Percentiles rank a stretch among this genome's conserved stretches.
These are phyloP conservation scores for Bauhinia variegata DNA, from an alignment of 306 rosid species.

Conservation along the genomic window DNA sequence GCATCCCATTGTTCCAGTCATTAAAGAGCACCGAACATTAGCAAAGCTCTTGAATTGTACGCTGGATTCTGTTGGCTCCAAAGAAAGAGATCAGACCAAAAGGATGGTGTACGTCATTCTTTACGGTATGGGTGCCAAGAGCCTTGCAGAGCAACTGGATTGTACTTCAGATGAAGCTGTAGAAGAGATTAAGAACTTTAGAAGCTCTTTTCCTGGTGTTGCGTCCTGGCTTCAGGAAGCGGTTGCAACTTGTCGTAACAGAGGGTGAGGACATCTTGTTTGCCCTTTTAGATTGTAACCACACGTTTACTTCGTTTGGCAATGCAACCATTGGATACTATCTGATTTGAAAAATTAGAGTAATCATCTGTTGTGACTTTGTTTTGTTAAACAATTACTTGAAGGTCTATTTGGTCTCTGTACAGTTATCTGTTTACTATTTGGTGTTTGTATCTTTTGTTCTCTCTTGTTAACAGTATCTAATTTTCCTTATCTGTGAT, in stretches of 20 bases:
- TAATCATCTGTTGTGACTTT: not conserved
- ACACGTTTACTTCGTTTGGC: conserved; percentile 10
- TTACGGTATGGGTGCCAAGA: conserved; percentile 92
- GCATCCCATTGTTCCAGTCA: conserved; percentile 91
- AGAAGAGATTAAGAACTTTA: conserved; percentile 77
- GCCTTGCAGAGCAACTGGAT: conserved; percentile 84
- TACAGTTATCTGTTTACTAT: not conserved
- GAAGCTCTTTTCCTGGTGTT: conserved; percentile 83
- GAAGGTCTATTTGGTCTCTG: not conserved
- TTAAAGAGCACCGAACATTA: conserved; percentile 89
- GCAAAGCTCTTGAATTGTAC: conserved; percentile 92
- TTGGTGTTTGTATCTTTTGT: not conserved
- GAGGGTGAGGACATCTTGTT: conserved; percentile 70
- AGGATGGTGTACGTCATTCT: conserved; percentile 93
- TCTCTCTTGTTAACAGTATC: conserved; percentile 1
- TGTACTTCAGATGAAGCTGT: conserved; percentile 81
- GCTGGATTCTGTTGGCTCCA: conserved; percentile 62
- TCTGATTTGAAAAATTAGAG: conserved; percentile 10
- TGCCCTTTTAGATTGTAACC: conserved; percentile 27
- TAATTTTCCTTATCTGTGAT: conserved; percentile 6
- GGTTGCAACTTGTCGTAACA: conserved; percentile 68
- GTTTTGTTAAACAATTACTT: conserved; percentile 4
- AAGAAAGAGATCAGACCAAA: conserved; percentile 87
- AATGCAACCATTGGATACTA: conserved; percentile 20
- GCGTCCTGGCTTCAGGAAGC: conserved; percentile 92